These are phyloP conservation scores for Platanthera guangdongensis DNA, from an alignment of 106 monocot genomes.

Conservation along the genomic window DNA sequence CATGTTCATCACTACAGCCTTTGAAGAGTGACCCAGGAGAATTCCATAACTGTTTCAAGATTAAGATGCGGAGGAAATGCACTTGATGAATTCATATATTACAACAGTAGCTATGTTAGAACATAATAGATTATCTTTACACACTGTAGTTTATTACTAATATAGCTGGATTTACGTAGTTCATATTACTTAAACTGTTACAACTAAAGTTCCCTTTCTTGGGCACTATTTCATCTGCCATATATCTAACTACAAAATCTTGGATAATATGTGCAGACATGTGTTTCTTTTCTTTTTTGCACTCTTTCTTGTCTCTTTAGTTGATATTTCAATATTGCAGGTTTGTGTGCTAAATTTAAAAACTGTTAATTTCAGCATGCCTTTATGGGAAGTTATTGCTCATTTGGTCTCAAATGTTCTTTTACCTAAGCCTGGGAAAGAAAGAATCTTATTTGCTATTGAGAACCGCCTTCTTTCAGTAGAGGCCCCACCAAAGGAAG, in stretches of 20 bases:
- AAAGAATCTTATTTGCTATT: constrained; percentile 75
- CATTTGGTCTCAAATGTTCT: constrained; percentile 81
- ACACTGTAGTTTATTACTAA: background rate
- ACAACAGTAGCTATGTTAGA: background rate
- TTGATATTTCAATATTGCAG: background rate
- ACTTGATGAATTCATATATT: background rate
- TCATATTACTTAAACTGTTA: background rate
- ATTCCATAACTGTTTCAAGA: no score
- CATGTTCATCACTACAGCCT: no score
- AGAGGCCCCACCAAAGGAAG: constrained; percentile 81
- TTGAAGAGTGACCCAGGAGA: no score
- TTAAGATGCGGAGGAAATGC: no score
- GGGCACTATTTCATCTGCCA: background rate
- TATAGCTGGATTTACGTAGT: background rate
- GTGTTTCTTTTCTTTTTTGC: background rate
- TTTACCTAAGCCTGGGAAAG: constrained; percentile 83
- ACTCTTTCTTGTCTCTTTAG: background rate
- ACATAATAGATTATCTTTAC: background rate
- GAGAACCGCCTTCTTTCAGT: constrained; percentile 84
- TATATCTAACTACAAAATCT: background rate
- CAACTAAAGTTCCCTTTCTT: background rate
- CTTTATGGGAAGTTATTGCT: constrained; percentile 83
- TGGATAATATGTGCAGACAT: background rate
- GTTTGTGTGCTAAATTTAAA: constrained; percentile 15
- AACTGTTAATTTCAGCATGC: constrained; percentile 54